Percentiles rank a stretch among this genome's conserved stretches.
Evolutionary conservation across 257 asterid species (phyloP).

Genomic region (Gynochthodes officinalis): DNA sequence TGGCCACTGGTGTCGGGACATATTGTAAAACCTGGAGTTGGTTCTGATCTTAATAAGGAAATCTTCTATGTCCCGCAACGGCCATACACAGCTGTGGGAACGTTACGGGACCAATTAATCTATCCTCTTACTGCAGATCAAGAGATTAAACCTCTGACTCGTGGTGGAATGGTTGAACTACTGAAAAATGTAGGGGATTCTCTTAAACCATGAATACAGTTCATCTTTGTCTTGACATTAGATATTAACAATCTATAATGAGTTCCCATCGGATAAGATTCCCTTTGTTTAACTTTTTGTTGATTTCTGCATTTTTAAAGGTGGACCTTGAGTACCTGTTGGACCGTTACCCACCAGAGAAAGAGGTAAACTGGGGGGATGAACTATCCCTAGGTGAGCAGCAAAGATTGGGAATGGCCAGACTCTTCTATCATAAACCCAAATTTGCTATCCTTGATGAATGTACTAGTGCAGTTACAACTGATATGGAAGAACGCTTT

Average conservation of each 20-base stretch:
- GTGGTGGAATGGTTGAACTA: conserved; percentile 82
- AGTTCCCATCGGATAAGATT: not conserved
- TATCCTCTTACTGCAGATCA: conserved; percentile 92
- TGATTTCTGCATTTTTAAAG: conserved; percentile 30
- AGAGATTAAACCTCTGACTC: conserved; percentile 74
- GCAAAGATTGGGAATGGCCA: conserved; percentile 99
- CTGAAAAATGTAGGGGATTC: conserved; percentile 66
- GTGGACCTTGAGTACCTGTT: conserved; percentile 97
- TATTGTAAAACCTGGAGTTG: conserved; percentile 94
- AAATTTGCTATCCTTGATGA: conserved; percentile 96
- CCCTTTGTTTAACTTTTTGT: not conserved
- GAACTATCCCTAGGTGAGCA: conserved; percentile 97
- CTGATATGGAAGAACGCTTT: conserved; percentile 98
- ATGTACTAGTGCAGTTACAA: conserved; percentile 99
- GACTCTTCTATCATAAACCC: conserved; percentile 97
- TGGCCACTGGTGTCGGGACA: conserved; percentile 98
- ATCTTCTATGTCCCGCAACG: conserved; percentile 99
- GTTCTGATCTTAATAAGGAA: conserved; percentile 98
- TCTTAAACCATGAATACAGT: not conserved
- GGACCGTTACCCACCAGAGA: conserved; percentile 89
- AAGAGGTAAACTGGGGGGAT: conserved; percentile 99
- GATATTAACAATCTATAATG: not conserved
- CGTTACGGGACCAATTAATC: conserved; percentile 95
- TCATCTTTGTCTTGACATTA: not conserved
- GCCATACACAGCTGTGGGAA: conserved; percentile 97